phyloP scores from a whole-genome alignment of 164 flowering plant species.

The Kingdonia uniflora region DNA sequence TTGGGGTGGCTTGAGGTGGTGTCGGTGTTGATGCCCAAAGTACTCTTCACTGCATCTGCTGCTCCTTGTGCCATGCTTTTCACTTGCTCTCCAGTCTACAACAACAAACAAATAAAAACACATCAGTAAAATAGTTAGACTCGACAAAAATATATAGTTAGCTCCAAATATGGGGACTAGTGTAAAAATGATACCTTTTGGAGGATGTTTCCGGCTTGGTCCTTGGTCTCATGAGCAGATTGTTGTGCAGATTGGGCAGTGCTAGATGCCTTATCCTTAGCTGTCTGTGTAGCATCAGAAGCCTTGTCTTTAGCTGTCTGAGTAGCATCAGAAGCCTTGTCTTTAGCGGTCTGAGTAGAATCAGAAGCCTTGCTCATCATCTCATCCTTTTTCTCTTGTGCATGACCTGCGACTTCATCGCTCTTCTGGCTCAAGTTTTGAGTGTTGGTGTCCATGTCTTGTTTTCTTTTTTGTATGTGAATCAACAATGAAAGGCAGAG shows the following conservation, averaged over 20 bases:
- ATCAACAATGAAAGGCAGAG: no score
- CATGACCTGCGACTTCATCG: constrained; percentile 16
- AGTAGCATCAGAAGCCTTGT: constrained; percentile 8
- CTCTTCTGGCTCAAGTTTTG: constrained; percentile 8
- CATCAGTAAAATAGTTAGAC: no score
- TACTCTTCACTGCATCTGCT: constrained; percentile 32
- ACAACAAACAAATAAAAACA: neutral
- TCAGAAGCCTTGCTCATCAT: constrained; percentile 6
- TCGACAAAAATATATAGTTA: no score
- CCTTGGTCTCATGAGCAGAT: constrained; percentile 9
- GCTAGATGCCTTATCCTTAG: no score
- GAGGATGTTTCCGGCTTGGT: constrained; percentile 19
- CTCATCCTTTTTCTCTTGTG: constrained; percentile 22
- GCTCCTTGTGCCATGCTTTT: constrained; percentile 17
- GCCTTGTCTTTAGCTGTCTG: no score
- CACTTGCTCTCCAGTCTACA: constrained; percentile 36
- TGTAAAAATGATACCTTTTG: constrained; percentile 21
- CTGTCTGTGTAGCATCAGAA: neutral
- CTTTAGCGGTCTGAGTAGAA: neutral
- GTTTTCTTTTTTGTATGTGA: no score
- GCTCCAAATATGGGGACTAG: no score
- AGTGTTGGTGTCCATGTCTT: no score
- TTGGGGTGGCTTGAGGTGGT: constrained; percentile 7
- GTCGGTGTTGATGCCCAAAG: constrained; percentile 26
- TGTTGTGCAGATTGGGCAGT: constrained; percentile 1